These are phyloP conservation scores for Thecamonas trahens DNA, from an alignment of 78 protist species.

Conservation along the genomic window DNA sequence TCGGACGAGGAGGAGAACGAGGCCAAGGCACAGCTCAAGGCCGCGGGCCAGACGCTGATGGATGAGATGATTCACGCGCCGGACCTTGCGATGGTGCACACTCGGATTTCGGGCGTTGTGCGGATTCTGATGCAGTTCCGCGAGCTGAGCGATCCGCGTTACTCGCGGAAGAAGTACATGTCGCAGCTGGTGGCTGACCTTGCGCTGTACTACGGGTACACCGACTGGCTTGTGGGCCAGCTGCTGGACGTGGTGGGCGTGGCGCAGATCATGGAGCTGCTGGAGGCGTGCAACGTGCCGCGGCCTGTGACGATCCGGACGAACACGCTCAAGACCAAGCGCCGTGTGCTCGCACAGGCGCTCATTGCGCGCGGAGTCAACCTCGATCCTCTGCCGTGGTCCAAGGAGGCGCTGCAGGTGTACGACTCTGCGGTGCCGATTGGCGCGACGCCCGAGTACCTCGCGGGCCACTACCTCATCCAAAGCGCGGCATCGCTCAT, in stretches of 20 bases:
- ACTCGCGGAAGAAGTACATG: conserved; percentile 71
- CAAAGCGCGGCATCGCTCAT: conserved; percentile 95
- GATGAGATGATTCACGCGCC: too few relatives aligned
- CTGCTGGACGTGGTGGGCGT: conserved; percentile 34
- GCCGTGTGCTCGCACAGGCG: conserved; percentile 80
- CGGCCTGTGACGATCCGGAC: conserved; percentile 95
- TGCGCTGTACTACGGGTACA: conserved; percentile 67
- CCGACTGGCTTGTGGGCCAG: conserved; percentile 46
- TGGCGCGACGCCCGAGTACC: conserved; percentile 81
- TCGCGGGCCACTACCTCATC: conserved; percentile 96
- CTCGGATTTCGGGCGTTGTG: conserved; percentile 13
- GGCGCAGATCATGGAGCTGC: conserved; percentile 51
- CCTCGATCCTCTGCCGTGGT: conserved; percentile 76
- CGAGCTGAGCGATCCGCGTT: conserved; percentile 25
- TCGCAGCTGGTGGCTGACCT: conserved; percentile 64
- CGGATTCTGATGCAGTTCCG: conserved; percentile 27
- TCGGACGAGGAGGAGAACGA: too few relatives aligned
- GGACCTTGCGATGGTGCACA: not conserved
- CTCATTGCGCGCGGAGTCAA: conserved; percentile 73
- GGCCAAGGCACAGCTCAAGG: too few relatives aligned
- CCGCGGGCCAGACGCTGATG: too few relatives aligned
- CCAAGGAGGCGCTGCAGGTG: conserved; percentile 88
- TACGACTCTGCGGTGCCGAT: conserved; percentile 87
- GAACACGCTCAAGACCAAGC: conserved; percentile 86
- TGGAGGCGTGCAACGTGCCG: conserved; percentile 88